phyloP scores from a whole-genome alignment of 1,139 yeast species.

The Debaryomyces coudertii region DNA sequence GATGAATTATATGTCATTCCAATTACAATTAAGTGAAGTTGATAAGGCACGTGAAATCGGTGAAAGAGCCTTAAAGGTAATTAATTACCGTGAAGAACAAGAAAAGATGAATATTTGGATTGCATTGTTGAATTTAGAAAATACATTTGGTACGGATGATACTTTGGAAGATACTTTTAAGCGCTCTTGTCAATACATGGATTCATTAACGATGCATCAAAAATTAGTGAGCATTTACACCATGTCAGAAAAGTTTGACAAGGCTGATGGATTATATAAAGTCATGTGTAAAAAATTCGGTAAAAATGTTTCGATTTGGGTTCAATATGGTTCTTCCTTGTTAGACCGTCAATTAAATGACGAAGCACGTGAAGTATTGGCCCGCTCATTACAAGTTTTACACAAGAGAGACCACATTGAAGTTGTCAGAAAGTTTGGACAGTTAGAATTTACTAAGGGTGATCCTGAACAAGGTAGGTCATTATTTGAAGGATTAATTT shows the following conservation, averaged over 20 bases:
- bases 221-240: conserved; percentile 76
- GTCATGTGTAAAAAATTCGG: conserved; percentile 82
- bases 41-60: conserved; percentile 95
- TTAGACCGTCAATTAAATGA: conserved; percentile 61
- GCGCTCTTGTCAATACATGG: conserved; percentile 90
- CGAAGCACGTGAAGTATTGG: conserved; percentile 69
- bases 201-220: conserved; percentile 76
- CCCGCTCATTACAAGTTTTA: conserved; percentile 70
- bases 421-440: conserved; percentile 85
- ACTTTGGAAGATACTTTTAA: conserved; percentile 78
- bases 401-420: conserved; percentile 81
- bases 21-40: conserved; percentile 87
- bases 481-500: conserved; percentile 85
- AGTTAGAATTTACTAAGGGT: conserved; percentile 82
- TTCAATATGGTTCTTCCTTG: conserved; percentile 72
- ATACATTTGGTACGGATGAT: conserved; percentile 87
- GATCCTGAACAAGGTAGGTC: conserved; percentile 95
- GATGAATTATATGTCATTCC: conserved; percentile 99
- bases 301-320: conserved; percentile 72
- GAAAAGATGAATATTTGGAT: conserved; percentile 96
- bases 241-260: conserved; percentile 68
- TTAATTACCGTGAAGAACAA: conserved; percentile 87
- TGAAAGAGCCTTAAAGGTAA: conserved; percentile 88
- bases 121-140: conserved; percentile 91
- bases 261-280: conserved; percentile 71